Evolutionary conservation across 2,329 filamentous ascomycete genomes (phyloP).

Genomic region (Ophiostoma angusticollis): DNA sequence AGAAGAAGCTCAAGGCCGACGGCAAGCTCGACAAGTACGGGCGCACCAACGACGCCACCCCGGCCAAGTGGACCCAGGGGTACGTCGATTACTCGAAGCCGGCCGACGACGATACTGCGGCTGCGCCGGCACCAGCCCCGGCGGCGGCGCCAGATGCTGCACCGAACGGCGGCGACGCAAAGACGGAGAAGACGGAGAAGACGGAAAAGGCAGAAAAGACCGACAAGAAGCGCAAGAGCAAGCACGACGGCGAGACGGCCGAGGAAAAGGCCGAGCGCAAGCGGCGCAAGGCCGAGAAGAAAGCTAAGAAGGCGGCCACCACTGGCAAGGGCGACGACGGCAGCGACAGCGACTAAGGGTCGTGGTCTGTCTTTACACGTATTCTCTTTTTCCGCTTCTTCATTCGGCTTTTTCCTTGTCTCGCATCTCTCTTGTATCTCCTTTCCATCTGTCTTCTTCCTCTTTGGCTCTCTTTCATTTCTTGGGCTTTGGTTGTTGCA

Average conservation of each 20-base stretch:
- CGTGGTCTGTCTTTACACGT: neutral
- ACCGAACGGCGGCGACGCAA: conserved; percentile 25
- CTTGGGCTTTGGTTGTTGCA: neutral
- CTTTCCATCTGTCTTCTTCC: neutral
- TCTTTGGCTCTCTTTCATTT: neutral
- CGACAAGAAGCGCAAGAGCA: conserved; percentile 60
- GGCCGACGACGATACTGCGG: conserved; percentile 28
- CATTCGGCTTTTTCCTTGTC: neutral
- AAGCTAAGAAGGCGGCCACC: conserved; percentile 17
- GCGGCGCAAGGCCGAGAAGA: conserved; percentile 22
- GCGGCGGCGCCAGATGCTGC: conserved; percentile 19
- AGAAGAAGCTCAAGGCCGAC: conserved; percentile 99
- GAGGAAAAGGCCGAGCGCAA: conserved; percentile 42
- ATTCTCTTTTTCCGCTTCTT: neutral
- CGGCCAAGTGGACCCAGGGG: conserved; percentile 78
- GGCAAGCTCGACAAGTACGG: conserved; percentile 98
- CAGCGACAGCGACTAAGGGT: conserved; percentile 16
- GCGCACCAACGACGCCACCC: conserved; percentile 81
- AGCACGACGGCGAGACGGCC: conserved; percentile 64
- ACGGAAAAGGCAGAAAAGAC: conserved; percentile 31
- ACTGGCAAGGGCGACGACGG: conserved; percentile 13
- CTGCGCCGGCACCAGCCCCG: conserved; percentile 29
- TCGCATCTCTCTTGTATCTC: neutral
- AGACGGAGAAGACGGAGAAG: conserved; percentile 15
- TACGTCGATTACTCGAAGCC: conserved; percentile 80